Base-by-base conservation (phyloP, 345 rosid species). In the Hirschfeldia incana region DNA sequence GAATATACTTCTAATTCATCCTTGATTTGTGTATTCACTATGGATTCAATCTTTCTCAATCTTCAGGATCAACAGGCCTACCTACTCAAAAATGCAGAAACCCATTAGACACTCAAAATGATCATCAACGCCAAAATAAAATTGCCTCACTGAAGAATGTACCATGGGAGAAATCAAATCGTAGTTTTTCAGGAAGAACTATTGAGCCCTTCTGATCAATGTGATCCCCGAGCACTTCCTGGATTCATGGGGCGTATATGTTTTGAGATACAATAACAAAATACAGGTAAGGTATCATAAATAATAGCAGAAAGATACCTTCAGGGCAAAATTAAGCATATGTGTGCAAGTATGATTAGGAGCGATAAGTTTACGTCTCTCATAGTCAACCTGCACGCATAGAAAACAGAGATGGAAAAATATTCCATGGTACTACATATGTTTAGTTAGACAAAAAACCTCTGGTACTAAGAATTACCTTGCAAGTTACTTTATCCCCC, bases 191-290 rank as follows among this genome's bases (percentile, higher is more conserved):
- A 37, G 93, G 93, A 62, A 93, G 94, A 82, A 93, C 97, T 60
- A 88, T 87, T 30, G 98, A 93, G 66, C 97, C 98, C 78, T 93
- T 91, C 83, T 91, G 97, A 75, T 93, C 93, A 75, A 93, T 87
- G 74, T 91, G 94, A 85, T 84, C 76, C 17, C 97, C 98, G 72
- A 93, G 93, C 44, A 91, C 94, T 81, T 93, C 88, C 98, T 93
- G 88, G 55, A 76, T 74, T 64, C 76, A 67, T 60, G 58, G 33
- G 2, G 16, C 0, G 15, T 53, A 6, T 1, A 16, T 53, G 8
- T 6, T 28, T 34, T 44, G 62, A 75, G 77, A 28, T 12, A 75
- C 29, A 67, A 3, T 6, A 6, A 5, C 53, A 69, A 49, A 44
- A 13, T 49, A 33, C 6, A 15, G 21, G 6, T n/a, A 1, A 51